Evolutionary conservation across 331 rosid genomes (phyloP).

Genomic region (Rhamnella rubrinervis): DNA sequence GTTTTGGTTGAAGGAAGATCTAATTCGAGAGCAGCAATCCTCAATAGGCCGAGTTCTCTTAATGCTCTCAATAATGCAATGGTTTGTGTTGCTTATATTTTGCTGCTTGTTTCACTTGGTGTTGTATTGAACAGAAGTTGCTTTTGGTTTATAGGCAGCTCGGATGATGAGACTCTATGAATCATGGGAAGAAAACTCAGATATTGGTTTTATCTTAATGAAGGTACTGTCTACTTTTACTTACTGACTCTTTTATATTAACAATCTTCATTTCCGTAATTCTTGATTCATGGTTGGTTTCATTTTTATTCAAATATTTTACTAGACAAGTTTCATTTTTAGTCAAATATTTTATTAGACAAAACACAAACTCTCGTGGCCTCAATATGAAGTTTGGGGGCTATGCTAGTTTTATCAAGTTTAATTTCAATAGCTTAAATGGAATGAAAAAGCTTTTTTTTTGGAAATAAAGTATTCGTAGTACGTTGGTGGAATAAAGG

Average conservation of each 20-base stretch:
- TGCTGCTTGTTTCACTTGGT: background rate
- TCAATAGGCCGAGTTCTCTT: constrained; percentile 67
- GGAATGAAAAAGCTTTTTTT: no score
- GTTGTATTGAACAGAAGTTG: background rate
- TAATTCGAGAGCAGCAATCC: constrained; percentile 76
- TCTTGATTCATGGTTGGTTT: no score
- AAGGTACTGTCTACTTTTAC: constrained; percentile 52
- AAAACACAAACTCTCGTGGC: background rate
- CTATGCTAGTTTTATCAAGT: background rate
- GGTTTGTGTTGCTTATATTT: constrained; percentile 26
- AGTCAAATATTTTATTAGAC: no score
- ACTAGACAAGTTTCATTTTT: no score
- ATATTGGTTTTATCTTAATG: constrained; percentile 85
- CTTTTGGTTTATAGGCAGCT: constrained; percentile 50
- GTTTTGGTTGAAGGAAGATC: constrained; percentile 83
- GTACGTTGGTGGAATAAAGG: background rate
- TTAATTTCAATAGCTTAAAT: background rate
- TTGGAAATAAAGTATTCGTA: background rate
- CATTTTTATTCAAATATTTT: no score
- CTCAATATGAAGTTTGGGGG: background rate
- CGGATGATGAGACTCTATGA: constrained; percentile 82
- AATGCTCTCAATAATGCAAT: constrained; percentile 66
- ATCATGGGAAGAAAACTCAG: constrained; percentile 93
- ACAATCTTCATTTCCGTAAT: background rate
- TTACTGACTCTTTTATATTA: background rate